phyloP scores from a whole-genome alignment of 192 early-diverging fungal genomes.

The Coemansia sp. region DNA sequence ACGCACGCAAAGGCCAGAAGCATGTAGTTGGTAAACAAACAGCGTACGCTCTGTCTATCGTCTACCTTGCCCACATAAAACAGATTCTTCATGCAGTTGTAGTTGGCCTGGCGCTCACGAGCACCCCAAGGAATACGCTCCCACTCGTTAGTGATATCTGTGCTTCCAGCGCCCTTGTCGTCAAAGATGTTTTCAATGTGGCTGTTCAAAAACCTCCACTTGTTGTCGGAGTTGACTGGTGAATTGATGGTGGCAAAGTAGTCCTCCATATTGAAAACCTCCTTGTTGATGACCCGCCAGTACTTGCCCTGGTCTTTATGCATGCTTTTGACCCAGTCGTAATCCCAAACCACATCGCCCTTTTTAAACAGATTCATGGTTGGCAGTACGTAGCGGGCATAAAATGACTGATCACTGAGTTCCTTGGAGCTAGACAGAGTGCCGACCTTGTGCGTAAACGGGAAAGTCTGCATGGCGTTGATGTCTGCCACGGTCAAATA shows the following conservation, averaged over 20 bases:
- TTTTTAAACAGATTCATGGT: constrained; percentile 49
- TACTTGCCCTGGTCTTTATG: constrained; percentile 54
- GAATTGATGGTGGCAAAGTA: constrained; percentile 53
- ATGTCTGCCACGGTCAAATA: constrained; percentile 38
- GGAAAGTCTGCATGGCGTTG: constrained; percentile 24
- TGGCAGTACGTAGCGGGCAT: constrained; percentile 29
- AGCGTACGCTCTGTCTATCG: constrained; percentile 68
- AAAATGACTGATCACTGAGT: constrained; percentile 39
- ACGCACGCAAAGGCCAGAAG: constrained; percentile 73
- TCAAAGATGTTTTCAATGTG: constrained; percentile 61
- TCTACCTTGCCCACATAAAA: constrained; percentile 89
- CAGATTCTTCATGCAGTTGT: constrained; percentile 78
- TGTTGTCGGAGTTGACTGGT: constrained; percentile 33
- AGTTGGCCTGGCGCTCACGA: constrained; percentile 38
- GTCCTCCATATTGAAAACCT: constrained; percentile 65
- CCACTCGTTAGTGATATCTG: constrained; percentile 50
- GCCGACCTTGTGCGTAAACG: constrained; percentile 42
- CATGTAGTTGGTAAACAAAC: constrained; percentile 83
- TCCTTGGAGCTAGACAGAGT: constrained; percentile 34
- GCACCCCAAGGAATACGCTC: constrained; percentile 29
- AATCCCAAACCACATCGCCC: constrained; percentile 62
- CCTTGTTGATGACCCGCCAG: constrained; percentile 63
- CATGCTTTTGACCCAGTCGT: constrained; percentile 58
- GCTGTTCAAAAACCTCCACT: constrained; percentile 29
- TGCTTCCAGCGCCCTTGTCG: constrained; percentile 44